Evolutionary conservation across 768 basidiomycete genomes (phyloP).

Genomic region (Termitomyces sp.): DNA sequence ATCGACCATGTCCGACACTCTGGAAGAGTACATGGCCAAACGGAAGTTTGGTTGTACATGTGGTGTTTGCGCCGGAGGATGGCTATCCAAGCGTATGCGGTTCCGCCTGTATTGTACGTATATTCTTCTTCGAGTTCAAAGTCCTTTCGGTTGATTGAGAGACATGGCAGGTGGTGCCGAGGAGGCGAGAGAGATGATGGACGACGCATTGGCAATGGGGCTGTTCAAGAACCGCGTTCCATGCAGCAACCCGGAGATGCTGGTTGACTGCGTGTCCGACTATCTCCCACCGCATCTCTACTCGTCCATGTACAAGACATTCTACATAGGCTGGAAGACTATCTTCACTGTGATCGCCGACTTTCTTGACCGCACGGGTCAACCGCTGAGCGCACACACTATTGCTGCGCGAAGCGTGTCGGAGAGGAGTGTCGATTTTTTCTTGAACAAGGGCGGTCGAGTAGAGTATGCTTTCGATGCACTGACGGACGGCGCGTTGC

Average conservation of each 20-base stretch:
- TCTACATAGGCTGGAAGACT: conserved; percentile 24
- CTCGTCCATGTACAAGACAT: conserved; percentile 13
- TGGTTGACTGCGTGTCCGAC: not conserved
- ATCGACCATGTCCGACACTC: not conserved
- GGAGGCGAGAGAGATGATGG: not conserved
- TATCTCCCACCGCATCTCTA: conserved; percentile 10
- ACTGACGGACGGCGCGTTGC: conserved; percentile 19
- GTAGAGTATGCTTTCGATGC: conserved; percentile 25
- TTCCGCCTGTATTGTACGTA: conserved; percentile 9
- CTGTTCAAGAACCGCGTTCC: not conserved
- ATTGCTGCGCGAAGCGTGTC: not conserved
- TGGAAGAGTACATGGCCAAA: conserved; percentile 14
- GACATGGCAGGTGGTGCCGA: not conserved
- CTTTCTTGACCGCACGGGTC: conserved; percentile 9
- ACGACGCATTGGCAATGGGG: not conserved
- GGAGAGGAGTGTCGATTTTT: conserved; percentile 7
- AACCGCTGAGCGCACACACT: not conserved
- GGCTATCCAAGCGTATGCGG: conserved; percentile 18
- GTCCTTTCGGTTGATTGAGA: not conserved
- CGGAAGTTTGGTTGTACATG: conserved; percentile 21
- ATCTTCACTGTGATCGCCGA: conserved; percentile 18
- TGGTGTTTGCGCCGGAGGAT: conserved; percentile 16
- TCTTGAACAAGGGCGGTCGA: conserved; percentile 22
- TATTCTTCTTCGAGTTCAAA: not conserved
- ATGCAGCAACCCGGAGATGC: not conserved